Base-by-base conservation (phyloP, 2,329 filamentous ascomycete species). In the Epicoccum sorghinum region DNA sequence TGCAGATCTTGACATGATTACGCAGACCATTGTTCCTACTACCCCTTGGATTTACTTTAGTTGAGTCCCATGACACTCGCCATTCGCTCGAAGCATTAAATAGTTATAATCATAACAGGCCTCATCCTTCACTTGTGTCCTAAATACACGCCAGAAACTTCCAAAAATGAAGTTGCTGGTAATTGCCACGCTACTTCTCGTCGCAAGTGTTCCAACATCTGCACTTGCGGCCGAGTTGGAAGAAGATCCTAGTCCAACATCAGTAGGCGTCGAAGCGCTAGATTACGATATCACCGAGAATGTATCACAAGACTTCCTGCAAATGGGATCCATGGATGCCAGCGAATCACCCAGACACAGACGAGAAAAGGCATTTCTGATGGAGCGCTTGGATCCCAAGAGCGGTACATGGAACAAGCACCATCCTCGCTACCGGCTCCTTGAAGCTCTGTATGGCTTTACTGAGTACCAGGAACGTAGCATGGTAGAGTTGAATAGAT, bases 361-460 rank as follows among this genome's bases (percentile, higher is more conserved):
- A 24, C 60, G 59, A 38, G 65, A 67, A 44, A 62, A 62, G 23
- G 51, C 47, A 4, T 62, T 61, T 41, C 23, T 67, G n/a, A 47
- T 61, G 44, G 60, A 66, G 33, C 38, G 59, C 3, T 63, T 68
- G 53, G 30, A 57, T 13, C 59, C 54, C 7, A 58, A 60, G 32
- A 51, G 53, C 6, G 65, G 64, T 2, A 64, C 60, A 43, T 67
- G 64, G 64, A 42, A 47, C 1, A 47, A 52, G 1, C 49, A 23
- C 8, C 65, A 63, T 45, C 60, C 65, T 9, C 57, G 65, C 13
- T 62, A 64, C 25, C 53, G 65, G n/a, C 56, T 68, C 0, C 45
- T 69, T 2, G 61, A 65, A 30, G 58, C 62, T 3, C 52, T 69
- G 3, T 64, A 48, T 24, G 62, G 57, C 2, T 67, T 62, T 6